These are phyloP conservation scores for Oenanthe javanica DNA, from an alignment of 140 eudicot species.

Conservation along the genomic window DNA sequence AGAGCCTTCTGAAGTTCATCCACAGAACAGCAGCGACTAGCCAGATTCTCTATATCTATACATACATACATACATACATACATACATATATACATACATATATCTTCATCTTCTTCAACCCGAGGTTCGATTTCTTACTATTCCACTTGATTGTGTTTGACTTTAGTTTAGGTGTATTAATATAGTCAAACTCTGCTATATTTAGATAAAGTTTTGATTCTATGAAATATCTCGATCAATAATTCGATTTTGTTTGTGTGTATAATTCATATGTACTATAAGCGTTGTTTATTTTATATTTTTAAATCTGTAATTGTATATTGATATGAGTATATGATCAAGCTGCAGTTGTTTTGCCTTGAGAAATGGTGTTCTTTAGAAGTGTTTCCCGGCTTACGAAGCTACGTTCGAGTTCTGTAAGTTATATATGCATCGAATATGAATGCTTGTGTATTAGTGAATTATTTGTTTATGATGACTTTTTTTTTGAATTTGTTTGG, in stretches of 20 bases:
- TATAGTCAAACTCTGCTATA: too few species aligned
- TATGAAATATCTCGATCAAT: not conserved
- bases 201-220: too few species aligned
- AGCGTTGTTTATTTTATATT: not conserved
- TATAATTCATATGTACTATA: not conserved
- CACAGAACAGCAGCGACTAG: too few species aligned
- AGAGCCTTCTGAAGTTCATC: too few species aligned
- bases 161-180: too few species aligned
- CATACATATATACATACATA: too few species aligned
- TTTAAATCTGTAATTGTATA: not conserved
- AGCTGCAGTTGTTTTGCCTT: not conserved
- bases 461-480: not conserved
- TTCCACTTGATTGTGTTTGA: too few species aligned
- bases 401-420: slow-evolving; percentile 45
- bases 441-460: not conserved
- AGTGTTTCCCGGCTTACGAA: slow-evolving; percentile 62
- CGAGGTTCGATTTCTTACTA: not conserved
- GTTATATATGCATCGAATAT: not conserved
- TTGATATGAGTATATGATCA: not conserved
- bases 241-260: too few species aligned
- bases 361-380: slow-evolving; percentile 57
- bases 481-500: not conserved
- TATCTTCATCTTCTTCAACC: not conserved
- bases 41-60: not conserved
- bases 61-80: too few species aligned